Base-by-base conservation (phyloP, 106 monocot species). In the Acorus gramineus region DNA sequence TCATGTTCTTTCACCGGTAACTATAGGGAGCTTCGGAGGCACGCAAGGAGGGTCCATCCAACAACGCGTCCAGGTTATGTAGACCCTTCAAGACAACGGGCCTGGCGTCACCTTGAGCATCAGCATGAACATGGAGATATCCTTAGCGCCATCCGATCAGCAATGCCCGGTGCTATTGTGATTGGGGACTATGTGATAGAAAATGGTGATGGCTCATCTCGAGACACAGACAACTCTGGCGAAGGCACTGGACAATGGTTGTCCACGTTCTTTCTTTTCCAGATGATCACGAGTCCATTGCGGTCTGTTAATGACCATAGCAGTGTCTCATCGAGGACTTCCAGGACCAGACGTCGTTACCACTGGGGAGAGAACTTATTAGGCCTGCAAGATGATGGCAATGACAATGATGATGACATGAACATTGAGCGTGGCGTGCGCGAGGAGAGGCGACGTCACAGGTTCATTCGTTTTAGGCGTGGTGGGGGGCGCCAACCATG, bases 161-260 rank as follows among this genome's bases (percentile, higher is more conserved):
- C 83, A 13, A 84, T 90, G 69, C 93, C 93, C 46, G 93, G 86
- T 4, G 81, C 93, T 47, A 56, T 86, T 50, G 81, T 89, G 52
- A 54, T 89, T 43, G 93, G 93, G 3, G 93, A 94, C 72, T 89
- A 89, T 76, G 84, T 73, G 2, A 71, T 94, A 28, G 86, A 94
- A 42, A 71, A 58, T 49, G 71, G 54, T 7, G 80, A 75, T 28
- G 82, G 59, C 10, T 7, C 49, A 42, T 45, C 61, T 11, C 72
- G 44, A 56, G 75, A 76, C 11, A n/a, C 56, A 6, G 89, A 81
- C 4, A 57, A 57, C 2, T 65, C 67, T 5, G 79, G 66, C 8
- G 76, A 76, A 49, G 72, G 53, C 3, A 44, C 59, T 51, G 81
- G 86, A 49, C 68, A 83, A 11, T 86, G 75, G 84, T 81, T 74